Conservation (phyloP, 2,329 filamentous ascomycete species). For the Pyrenochaeta sp. region DNA sequence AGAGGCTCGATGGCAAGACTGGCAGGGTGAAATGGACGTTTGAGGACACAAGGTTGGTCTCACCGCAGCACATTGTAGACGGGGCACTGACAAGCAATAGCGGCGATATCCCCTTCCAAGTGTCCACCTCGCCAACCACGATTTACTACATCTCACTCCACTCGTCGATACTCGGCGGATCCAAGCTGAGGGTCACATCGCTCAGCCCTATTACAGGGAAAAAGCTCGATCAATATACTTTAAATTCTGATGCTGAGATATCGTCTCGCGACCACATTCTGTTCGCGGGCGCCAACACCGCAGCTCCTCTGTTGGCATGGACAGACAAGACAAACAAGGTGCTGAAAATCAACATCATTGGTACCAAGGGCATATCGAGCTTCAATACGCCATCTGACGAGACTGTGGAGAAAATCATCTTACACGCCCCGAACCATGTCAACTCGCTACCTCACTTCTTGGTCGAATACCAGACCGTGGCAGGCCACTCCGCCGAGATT, state of each 20-base stretch:
- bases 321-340: slow-evolving; percentile 69
- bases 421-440: slow-evolving; percentile 77
- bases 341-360: slow-evolving; percentile 75
- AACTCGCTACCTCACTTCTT: slow-evolving; percentile 84
- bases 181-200: slow-evolving; percentile 78
- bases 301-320: slow-evolving; percentile 79
- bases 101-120: slow-evolving; percentile 77
- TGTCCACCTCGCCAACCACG: slow-evolving; percentile 71
- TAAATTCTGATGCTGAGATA: slow-evolving; percentile 80
- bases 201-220: slow-evolving; percentile 78
- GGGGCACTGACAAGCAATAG: slow-evolving; percentile 49
- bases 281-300: slow-evolving; percentile 79
- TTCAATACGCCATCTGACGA: slow-evolving; percentile 55
- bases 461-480: slow-evolving; percentile 77
- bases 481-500: slow-evolving; percentile 81
- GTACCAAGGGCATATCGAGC: slow-evolving; percentile 54
- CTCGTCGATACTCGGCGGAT: slow-evolving; percentile 68
- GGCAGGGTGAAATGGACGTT: slow-evolving; percentile 83
- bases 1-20: slow-evolving; percentile 75
- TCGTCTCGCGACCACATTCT: slow-evolving; percentile 70
- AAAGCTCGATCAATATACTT: slow-evolving; percentile 73
- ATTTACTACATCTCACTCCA: slow-evolving; percentile 82
- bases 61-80: neutral
- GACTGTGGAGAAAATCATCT: slow-evolving; percentile 60
- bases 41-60: slow-evolving; percentile 64